A percentile compares a stretch with the other conserved stretches of the same genome.
Conservation (phyloP, 768 basidiomycete genomes). For the Podaxis carcinomalis region DNA sequence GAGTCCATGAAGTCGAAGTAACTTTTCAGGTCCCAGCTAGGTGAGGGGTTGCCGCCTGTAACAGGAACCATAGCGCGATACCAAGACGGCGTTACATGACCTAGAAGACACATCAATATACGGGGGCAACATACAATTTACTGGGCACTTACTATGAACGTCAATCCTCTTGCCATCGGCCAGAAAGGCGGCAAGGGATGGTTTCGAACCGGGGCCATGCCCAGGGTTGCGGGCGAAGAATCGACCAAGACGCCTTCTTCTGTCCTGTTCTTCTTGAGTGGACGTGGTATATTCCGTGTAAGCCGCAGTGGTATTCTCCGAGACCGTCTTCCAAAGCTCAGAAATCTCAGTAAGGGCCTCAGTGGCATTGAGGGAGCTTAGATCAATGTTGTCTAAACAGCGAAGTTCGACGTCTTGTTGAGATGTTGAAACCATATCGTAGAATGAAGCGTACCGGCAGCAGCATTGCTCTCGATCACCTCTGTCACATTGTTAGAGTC, state of each 20-base stretch:
- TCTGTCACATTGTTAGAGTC: slow-evolving; percentile 17
- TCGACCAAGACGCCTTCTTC: background rate
- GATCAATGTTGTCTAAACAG: slow-evolving; percentile 25
- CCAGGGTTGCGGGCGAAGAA: background rate
- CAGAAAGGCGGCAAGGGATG: background rate
- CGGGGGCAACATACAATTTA: background rate
- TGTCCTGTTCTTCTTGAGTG: slow-evolving; percentile 1
- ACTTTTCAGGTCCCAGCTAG: slow-evolving; percentile 24
- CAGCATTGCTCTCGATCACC: slow-evolving; percentile 23
- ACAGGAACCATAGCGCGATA: slow-evolving; percentile 25
- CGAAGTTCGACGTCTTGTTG: background rate
- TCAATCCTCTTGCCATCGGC: slow-evolving; percentile 20
- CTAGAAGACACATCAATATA: slow-evolving; percentile 11
- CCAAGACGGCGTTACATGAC: slow-evolving; percentile 28
- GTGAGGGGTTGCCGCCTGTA: slow-evolving; percentile 26
- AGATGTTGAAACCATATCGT: background rate
- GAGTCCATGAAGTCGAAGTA: slow-evolving; percentile 28
- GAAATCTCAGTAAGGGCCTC: slow-evolving; percentile 22
- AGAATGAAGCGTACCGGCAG: slow-evolving; percentile 19
- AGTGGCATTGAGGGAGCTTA: slow-evolving; percentile 20
- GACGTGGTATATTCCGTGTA: slow-evolving; percentile 8
- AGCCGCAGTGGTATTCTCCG: slow-evolving; percentile 7
- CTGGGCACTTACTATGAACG: slow-evolving; percentile 22
- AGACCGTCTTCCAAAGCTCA: slow-evolving; percentile 3
- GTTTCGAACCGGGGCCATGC: background rate